Percentiles rank a stretch among this genome's conserved stretches.
Evolutionary conservation across 2,329 filamentous ascomycete genomes (phyloP).

Genomic region (Cyphellophora attinorum): DNA sequence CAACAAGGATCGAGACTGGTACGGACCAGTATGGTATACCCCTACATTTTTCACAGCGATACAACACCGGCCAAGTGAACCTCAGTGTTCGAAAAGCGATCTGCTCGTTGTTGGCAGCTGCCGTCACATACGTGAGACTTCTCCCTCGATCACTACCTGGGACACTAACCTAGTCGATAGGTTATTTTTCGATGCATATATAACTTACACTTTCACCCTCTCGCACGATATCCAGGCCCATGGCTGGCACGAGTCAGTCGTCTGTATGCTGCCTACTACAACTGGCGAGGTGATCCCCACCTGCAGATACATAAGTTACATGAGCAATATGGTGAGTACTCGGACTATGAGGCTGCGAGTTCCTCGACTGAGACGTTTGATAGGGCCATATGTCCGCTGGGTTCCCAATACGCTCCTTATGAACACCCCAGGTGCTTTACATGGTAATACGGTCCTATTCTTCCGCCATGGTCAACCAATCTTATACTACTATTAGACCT

Average conservation of each 20-base stretch:
- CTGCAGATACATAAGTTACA: neutral
- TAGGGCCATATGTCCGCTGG: neutral
- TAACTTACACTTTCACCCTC: slow-evolving; percentile 37
- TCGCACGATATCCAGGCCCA: slow-evolving; percentile 57
- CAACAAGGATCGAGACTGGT: too few species aligned
- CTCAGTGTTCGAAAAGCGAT: too few species aligned
- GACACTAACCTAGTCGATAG: too few species aligned
- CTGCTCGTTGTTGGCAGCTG: too few species aligned
- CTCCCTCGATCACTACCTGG: too few species aligned
- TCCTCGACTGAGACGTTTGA: neutral
- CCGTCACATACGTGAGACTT: too few species aligned
- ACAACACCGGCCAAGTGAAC: too few species aligned
- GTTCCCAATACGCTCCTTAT: neutral
- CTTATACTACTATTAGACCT: too few species aligned
- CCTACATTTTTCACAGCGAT: too few species aligned
- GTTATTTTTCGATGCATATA: too few species aligned
- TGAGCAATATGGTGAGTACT: neutral
- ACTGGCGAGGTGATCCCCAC: slow-evolving; percentile 2
- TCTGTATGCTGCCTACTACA: slow-evolving; percentile 4
- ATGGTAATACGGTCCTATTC: neutral
- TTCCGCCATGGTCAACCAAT: neutral
- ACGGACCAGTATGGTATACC: too few species aligned
- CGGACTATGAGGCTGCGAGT: neutral
- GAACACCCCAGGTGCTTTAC: neutral
- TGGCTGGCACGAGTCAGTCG: slow-evolving; percentile 37